Base-by-base conservation (phyloP, 2,329 filamentous ascomycete species). In the Zymoseptoria pseudotritici region DNA sequence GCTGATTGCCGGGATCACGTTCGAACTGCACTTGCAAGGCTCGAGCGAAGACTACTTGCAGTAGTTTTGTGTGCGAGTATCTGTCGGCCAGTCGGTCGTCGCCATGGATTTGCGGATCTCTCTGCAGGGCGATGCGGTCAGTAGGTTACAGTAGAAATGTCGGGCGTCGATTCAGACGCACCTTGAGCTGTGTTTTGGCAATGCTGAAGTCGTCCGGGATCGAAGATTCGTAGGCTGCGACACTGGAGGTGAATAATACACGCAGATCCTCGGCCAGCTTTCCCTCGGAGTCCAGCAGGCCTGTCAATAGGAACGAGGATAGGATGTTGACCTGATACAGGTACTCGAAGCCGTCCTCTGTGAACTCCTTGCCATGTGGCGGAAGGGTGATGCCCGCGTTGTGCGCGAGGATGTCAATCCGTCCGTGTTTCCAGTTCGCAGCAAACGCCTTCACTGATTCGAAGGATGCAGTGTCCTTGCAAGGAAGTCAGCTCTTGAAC, bases 261-360 rank as follows among this genome's bases (percentile, higher is more conserved):
- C 57, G 52, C 19, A 53, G 42, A 10, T 50, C 52, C 29, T 42
- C 31, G 26, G 42, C 52, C 24, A 59, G 42, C 17, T 55, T 46
- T 17, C 13, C 17, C 36, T 46, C 53, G 9, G 42, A 22, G n/a
- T 59, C 57, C 52, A 59, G 42, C n/a, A 59, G 53, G 22, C 42
- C 36, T 8, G 57, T 59, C n/a, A 59, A 49, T 22, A 59, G 42
- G 46, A 59, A 59, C 11, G 53, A 50, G 46, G 53, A 49, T 46
- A 59, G n/a, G 42, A 59, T 51, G 24, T 59, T 59, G 53, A 19
- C 46, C 17, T 59, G 53, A 26, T 59, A 59, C 22, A 51, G 19
- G 9, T 49, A 51, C 50, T 59, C 57, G 53, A 22, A 55, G 36
- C 42, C 57, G 42, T 59, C 53, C 3, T 55, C 24, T 10, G 57